Conservation (phyloP, 108 stramenopile species). For the Seminavis robusta region DNA sequence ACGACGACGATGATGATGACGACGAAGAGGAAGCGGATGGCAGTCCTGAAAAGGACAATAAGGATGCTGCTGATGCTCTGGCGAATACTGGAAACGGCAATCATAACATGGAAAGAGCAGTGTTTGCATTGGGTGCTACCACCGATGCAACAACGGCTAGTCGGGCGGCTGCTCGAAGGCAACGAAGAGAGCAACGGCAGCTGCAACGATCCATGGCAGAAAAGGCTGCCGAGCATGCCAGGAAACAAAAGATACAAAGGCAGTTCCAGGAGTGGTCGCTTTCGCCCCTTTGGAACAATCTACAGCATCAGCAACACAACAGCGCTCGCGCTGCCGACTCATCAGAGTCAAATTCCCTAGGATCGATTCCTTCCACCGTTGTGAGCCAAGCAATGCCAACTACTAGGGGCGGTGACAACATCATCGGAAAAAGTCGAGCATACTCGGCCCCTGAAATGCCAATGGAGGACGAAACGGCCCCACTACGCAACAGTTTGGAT, state of each 20-base stretch:
- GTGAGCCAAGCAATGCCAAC: too few species aligned
- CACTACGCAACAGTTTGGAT: too few species aligned
- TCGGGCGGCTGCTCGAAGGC: neutral
- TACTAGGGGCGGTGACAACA: too few species aligned
- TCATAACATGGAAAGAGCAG: too few species aligned
- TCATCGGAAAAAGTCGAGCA: too few species aligned
- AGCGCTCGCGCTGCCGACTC: neutral
- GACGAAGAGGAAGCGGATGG: slow-evolving; percentile 8
- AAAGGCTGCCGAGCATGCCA: neutral
- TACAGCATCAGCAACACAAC: neutral
- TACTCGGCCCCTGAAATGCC: too few species aligned
- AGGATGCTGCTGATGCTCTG: neutral
- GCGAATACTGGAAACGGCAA: too few species aligned
- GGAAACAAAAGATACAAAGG: neutral
- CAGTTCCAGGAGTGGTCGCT: neutral
- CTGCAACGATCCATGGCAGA: neutral
- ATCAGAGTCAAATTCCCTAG: too few species aligned
- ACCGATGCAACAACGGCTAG: neutral
- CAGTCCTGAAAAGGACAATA: neutral
- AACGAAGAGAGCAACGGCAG: neutral
- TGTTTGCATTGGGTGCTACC: too few species aligned
- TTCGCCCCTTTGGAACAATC: neutral
- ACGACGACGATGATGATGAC: slow-evolving; percentile 28
- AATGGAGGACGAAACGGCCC: too few species aligned
- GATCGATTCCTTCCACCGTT: too few species aligned